Evolutionary conservation across 108 stramenopile species (phyloP).

Genomic region (Skeletonema marinoi): DNA sequence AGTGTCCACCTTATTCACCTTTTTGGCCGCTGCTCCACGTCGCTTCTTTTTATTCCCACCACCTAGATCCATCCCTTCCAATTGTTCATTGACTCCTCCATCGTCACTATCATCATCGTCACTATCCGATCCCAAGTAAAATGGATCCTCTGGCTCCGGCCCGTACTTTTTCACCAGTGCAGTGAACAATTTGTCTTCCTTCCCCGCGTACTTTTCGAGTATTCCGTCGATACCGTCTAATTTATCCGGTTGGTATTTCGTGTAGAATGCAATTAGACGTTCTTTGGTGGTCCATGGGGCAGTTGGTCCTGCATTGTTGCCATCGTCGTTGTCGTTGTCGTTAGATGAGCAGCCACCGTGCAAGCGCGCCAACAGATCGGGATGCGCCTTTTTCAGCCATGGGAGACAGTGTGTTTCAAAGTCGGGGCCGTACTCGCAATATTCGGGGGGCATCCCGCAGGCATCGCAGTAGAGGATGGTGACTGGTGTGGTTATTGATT

Average conservation of each 20-base stretch:
- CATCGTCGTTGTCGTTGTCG: constrained; percentile 5
- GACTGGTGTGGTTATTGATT: constrained; percentile 8
- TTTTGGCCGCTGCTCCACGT: constrained; percentile 80
- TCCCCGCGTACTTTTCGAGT: constrained; percentile 86
- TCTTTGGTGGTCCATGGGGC: constrained; percentile 83
- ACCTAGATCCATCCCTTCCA: constrained; percentile 44
- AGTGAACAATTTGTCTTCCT: constrained; percentile 88
- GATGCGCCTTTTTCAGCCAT: constrained; percentile 74
- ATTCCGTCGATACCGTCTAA: constrained; percentile 66
- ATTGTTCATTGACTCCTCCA: constrained; percentile 31
- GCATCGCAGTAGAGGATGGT: constrained; percentile 86
- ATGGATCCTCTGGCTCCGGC: constrained; percentile 87
- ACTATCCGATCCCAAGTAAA: constrained; percentile 54
- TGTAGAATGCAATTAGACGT: constrained; percentile 81
- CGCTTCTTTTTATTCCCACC: constrained; percentile 71
- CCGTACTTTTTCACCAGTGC: constrained; percentile 90
- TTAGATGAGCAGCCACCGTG: constrained; percentile 10
- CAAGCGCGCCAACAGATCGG: constrained; percentile 53
- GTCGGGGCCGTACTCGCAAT: constrained; percentile 94
- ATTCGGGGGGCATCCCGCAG: constrained; percentile 97
- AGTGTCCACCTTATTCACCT: constrained; percentile 62
- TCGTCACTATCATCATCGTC: constrained; percentile 64
- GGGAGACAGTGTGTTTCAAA: constrained; percentile 84
- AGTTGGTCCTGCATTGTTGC: constrained; percentile 21
- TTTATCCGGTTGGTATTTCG: constrained; percentile 88